Evolutionary conservation across 2,329 filamentous ascomycete genomes (phyloP).

Genomic region (Penicillium sp.): DNA sequence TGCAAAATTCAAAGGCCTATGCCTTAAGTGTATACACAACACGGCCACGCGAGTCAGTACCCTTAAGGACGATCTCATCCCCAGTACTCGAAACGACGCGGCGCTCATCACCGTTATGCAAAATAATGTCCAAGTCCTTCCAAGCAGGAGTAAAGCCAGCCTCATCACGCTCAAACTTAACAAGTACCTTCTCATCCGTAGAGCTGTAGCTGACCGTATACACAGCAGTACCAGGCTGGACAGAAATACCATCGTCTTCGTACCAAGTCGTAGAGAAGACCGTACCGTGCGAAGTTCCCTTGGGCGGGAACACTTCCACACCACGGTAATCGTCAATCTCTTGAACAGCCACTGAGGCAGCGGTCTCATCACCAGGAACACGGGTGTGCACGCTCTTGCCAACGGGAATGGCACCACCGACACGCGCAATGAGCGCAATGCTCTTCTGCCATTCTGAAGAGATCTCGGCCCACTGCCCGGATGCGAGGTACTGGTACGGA

Average conservation of each 20-base stretch:
- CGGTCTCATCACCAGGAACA: constrained; percentile 49
- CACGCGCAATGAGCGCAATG: constrained; percentile 55
- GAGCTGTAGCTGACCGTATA: constrained; percentile 47
- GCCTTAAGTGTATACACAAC: constrained; percentile 30
- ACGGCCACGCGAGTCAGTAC: constrained; percentile 25
- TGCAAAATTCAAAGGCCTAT: constrained; percentile 1
- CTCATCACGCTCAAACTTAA: constrained; percentile 42
- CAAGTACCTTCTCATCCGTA: constrained; percentile 43
- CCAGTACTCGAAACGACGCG: constrained; percentile 35
- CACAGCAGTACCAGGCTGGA: constrained; percentile 38
- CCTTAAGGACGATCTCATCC: constrained; percentile 27
- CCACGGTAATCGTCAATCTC: constrained; percentile 55
- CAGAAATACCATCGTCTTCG: constrained; percentile 57
- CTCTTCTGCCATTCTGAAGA: constrained; percentile 51
- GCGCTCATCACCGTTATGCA: constrained; percentile 51
- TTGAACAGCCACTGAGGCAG: constrained; percentile 38
- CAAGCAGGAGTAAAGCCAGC: constrained; percentile 49
- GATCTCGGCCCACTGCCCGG: constrained; percentile 55
- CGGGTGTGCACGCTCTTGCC: constrained; percentile 52
- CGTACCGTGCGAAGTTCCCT: constrained; percentile 37
- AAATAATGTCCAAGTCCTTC: constrained; percentile 49
- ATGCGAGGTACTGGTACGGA: constrained; percentile 56
- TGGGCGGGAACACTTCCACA: constrained; percentile 57
- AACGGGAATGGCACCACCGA: constrained; percentile 54
- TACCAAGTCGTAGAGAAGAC: constrained; percentile 48